A percentile compares a stretch with the other conserved stretches of the same genome.
Evolutionary conservation across 2,329 filamentous ascomycete species (phyloP).

Genomic region (Fonsecaea pugnacius): DNA sequence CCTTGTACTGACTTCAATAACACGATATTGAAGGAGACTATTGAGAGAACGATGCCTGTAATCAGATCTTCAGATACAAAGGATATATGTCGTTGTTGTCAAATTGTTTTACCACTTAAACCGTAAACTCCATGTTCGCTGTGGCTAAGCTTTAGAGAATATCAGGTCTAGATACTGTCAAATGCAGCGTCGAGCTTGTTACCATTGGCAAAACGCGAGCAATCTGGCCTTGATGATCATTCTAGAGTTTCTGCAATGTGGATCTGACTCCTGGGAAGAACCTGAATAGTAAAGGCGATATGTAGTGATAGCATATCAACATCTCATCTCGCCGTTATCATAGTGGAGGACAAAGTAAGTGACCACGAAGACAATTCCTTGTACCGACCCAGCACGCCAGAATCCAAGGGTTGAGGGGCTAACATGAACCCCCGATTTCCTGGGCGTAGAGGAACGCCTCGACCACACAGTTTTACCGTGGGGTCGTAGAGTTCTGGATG

Average conservation of each 20-base stretch:
- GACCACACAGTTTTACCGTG: slow-evolving; percentile 9
- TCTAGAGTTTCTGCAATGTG: background rate
- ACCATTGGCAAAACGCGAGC: background rate
- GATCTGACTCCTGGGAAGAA: background rate
- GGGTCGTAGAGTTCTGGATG: slow-evolving; percentile 24
- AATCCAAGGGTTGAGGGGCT: slow-evolving; percentile 12
- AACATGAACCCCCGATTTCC: slow-evolving; percentile 7
- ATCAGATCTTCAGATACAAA: background rate
- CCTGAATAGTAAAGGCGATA: no score
- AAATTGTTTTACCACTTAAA: background rate
- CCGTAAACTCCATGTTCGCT: no score
- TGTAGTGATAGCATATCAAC: no score
- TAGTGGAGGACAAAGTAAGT: slow-evolving; percentile 7
- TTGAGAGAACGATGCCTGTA: background rate
- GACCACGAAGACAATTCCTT: slow-evolving; percentile 20
- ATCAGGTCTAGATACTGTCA: no score
- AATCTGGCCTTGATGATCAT: background rate
- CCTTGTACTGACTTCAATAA: background rate
- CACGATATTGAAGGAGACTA: background rate
- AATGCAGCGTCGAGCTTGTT: background rate
- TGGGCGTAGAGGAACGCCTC: slow-evolving; percentile 21
- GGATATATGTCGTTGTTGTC: no score
- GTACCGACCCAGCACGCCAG: slow-evolving; percentile 13
- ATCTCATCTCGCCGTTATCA: slow-evolving; percentile 4
- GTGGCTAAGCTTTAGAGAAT: no score